Evolutionary conservation across 164 flowering plant species (phyloP), one percentile per base, ranked within the genome.

Genomic region (Cinnamomum micranthum): DNA sequence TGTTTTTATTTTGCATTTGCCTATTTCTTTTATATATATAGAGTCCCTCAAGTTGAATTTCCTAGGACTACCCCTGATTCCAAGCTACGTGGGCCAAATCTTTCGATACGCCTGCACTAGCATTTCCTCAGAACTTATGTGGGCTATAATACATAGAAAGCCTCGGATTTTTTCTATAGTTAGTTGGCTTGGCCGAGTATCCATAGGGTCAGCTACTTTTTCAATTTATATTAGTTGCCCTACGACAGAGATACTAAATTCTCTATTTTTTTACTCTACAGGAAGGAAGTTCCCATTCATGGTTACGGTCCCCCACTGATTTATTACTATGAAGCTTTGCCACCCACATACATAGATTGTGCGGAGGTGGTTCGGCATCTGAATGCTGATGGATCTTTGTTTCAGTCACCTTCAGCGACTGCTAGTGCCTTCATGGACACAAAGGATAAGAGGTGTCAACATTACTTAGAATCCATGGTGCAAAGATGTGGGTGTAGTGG

Each of bases 401-500:
- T 84, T 50, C 85, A 78, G 52, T 86, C 87, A 11, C 89, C 89
- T 3, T 80, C 87, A 1, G 86, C 89, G 11, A 83, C 87, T 1
- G 87, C 86, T 1, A 19, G 24, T 13, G 85, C 84, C 1, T 82
- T 77, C 47, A 84, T 86, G 84, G 73, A 60, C 7, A 82, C 83
- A 0, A 77, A 82, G 68, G 73, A 86, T 33, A 9, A 58, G 17
- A 12, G 64, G 12, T 83, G 85, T 25, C 4, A 72, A 74, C 31
- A 27, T 24, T 83, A 83, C 68, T 76, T 86, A 0, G 47, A 77
- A 64, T 79, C 87, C 12, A 31, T 86, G 2, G 75, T 83, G 70
- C 80, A 67, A 65, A 81, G 72, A 70, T 84, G 79, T 73, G 60
- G 76, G 22, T 27, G 69, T 65, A 82, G 84, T 78, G 87, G 84